These are phyloP conservation scores for Maudiozyma serrabonitensis DNA, from an alignment of 805 yeast species.

Conservation along the genomic window DNA sequence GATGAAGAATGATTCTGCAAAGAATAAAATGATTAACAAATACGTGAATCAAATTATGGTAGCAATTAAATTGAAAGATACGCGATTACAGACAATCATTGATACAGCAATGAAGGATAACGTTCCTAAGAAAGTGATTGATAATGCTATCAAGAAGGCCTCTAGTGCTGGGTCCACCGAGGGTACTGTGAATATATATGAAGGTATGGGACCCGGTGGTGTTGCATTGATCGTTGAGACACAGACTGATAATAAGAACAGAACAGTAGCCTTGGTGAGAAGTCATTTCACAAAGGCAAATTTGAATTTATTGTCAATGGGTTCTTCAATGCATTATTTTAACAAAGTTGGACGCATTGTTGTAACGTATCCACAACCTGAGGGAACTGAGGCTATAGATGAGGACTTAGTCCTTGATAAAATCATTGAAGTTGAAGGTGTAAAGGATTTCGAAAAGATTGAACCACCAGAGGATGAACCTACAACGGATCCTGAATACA, in stretches of 20 bases:
- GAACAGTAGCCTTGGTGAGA: slow-evolving; percentile 69
- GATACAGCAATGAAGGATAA: slow-evolving; percentile 69
- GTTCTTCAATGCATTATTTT: slow-evolving; percentile 74
- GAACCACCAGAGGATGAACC: slow-evolving; percentile 21
- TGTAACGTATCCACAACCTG: slow-evolving; percentile 32
- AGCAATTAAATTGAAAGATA: slow-evolving; percentile 55
- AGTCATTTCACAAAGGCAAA: slow-evolving; percentile 63
- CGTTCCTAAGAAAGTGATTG: slow-evolving; percentile 77
- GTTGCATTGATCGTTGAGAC: slow-evolving; percentile 80
- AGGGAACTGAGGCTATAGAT: slow-evolving; percentile 34
- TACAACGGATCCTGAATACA: slow-evolving; percentile 22
- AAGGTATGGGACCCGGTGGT: slow-evolving; percentile 90
- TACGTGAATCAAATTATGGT: slow-evolving; percentile 65
- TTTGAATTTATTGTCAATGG: slow-evolving; percentile 39
- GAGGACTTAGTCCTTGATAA: slow-evolving; percentile 64
- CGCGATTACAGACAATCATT: slow-evolving; percentile 48
- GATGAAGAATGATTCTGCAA: slow-evolving; percentile 81
- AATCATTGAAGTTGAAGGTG: slow-evolving; percentile 61
- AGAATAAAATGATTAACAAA: slow-evolving; percentile 58
- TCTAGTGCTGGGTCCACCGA: slow-evolving; percentile 36
- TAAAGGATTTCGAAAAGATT: slow-evolving; percentile 63
- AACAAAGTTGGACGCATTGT: slow-evolving; percentile 67
- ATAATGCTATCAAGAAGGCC: slow-evolving; percentile 79
- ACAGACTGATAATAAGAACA: slow-evolving; percentile 75
- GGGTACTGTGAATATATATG: slow-evolving; percentile 50